A percentile compares a stretch with the other conserved stretches of the same genome.
Conservation (phyloP, 225 moss, liverwort and hornwort species). For the Climacium dendroides region DNA sequence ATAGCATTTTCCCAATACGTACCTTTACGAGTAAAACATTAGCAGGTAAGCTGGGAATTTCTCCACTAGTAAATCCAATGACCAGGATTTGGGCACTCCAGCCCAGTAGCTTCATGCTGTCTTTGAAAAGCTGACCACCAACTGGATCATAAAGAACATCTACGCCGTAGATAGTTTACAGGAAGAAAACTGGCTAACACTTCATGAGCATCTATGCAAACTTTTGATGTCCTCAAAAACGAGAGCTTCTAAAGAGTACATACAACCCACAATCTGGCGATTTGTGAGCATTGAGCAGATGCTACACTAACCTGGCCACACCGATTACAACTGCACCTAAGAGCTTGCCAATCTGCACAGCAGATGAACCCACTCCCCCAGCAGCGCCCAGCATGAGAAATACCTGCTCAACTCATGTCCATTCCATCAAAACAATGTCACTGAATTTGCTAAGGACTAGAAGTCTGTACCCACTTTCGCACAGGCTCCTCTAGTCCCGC, state of each 20-base stretch:
- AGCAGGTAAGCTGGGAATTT: slow-evolving; percentile 72
- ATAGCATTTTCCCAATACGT: background rate
- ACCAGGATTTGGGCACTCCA: slow-evolving; percentile 87
- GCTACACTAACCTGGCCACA: slow-evolving; percentile 50
- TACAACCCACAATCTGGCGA: background rate
- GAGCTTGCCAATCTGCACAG: slow-evolving; percentile 90
- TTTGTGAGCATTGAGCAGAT: background rate
- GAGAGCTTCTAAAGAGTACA: background rate
- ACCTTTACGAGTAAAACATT: slow-evolving; percentile 95
- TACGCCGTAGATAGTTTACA: slow-evolving; percentile 27
- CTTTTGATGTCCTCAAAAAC: background rate
- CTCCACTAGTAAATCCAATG: slow-evolving; percentile 91
- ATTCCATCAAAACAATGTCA: background rate
- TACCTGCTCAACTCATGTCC: slow-evolving; percentile 46
- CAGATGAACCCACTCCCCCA: slow-evolving; percentile 85
- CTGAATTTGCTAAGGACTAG: background rate
- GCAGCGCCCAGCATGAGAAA: slow-evolving; percentile 88
- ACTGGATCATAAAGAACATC: slow-evolving; percentile 94
- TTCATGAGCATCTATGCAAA: background rate
- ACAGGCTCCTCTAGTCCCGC: background rate
- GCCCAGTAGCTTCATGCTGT: slow-evolving; percentile 74
- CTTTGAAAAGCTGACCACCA: slow-evolving; percentile 86
- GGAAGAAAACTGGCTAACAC: background rate
- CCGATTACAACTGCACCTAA: slow-evolving; percentile 90
- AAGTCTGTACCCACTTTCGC: background rate